Conservation (phyloP, 257 asterid genomes). For the Cordia subcordata region DNA sequence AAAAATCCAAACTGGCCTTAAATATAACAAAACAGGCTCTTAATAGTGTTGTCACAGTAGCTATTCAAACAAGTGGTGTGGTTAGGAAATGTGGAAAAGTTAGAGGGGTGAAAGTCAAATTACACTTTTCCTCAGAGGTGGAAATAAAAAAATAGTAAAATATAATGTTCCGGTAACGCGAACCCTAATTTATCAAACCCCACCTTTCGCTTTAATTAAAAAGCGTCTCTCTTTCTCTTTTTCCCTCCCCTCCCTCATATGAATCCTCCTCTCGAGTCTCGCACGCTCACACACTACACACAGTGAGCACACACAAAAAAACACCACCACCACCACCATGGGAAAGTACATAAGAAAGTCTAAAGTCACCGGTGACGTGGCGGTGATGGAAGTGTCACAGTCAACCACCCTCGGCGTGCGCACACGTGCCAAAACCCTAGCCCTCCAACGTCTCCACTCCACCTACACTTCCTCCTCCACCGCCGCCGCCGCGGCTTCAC, state of each 20-base stretch:
- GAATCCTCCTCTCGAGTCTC: slow-evolving; percentile 7
- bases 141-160: background rate
- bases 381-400: slow-evolving; percentile 48
- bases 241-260: slow-evolving; percentile 4
- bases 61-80: background rate
- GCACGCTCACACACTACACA: background rate
- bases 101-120: background rate
- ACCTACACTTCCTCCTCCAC: too few relatives aligned
- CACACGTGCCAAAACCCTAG: slow-evolving; percentile 74
- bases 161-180: background rate
- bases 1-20: too few relatives aligned
- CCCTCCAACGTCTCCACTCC: slow-evolving; percentile 51
- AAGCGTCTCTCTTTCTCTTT: background rate
- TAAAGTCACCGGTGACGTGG: slow-evolving; percentile 40
- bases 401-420: slow-evolving; percentile 56
- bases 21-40: too few relatives aligned
- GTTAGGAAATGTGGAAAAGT: background rate
- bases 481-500: slow-evolving; percentile 12
- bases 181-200: background rate
- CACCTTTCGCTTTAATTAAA: background rate
- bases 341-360: slow-evolving; percentile 58
- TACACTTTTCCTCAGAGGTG: background rate
- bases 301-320: background rate
- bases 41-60: too few relatives aligned
- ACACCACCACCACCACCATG: too few relatives aligned